These are phyloP conservation scores for Populus ilicifolia DNA, from an alignment of 345 rosid species.

Conservation along the genomic window DNA sequence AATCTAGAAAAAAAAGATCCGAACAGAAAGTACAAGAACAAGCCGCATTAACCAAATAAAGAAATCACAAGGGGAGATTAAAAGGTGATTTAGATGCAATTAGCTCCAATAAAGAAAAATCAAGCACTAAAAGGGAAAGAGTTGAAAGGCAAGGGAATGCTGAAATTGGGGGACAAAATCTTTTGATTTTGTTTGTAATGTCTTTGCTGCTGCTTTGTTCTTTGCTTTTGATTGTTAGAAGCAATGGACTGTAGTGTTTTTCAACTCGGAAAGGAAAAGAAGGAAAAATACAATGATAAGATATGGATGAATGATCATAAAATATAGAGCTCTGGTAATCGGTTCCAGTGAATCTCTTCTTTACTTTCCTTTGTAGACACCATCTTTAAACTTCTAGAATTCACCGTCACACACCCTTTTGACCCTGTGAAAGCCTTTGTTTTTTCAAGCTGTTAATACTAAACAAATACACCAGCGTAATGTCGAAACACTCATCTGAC, in stretches of 20 bases:
- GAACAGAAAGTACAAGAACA: constrained; percentile 13
- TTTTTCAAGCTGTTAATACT: neutral
- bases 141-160: constrained; percentile 19
- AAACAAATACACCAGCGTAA: neutral
- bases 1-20: constrained; percentile 3
- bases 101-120: constrained; percentile 31
- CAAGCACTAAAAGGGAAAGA: constrained; percentile 13
- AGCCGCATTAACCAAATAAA: constrained; percentile 24
- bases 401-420: constrained; percentile 18
- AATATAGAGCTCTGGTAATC: constrained; percentile 5
- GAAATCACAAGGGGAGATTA: constrained; percentile 19
- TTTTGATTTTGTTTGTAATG: constrained; percentile 37
- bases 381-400: constrained; percentile 22
- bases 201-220: constrained; percentile 31
- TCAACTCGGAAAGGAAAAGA: constrained; percentile 20
- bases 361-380: constrained; percentile 14
- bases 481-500: neutral
- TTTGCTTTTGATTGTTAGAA: constrained; percentile 30
- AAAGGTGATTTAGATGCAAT: constrained; percentile 28
- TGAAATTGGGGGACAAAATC: constrained; percentile 40
- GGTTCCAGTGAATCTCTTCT: constrained; percentile 22
- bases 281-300: constrained; percentile 6
- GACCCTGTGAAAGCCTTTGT: constrained; percentile 11
- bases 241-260: constrained; percentile 23
- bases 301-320: constrained; percentile 1